Evolutionary conservation across 148 eudicot species (phyloP).

Genomic region (Rhododendron kiyosumense): DNA sequence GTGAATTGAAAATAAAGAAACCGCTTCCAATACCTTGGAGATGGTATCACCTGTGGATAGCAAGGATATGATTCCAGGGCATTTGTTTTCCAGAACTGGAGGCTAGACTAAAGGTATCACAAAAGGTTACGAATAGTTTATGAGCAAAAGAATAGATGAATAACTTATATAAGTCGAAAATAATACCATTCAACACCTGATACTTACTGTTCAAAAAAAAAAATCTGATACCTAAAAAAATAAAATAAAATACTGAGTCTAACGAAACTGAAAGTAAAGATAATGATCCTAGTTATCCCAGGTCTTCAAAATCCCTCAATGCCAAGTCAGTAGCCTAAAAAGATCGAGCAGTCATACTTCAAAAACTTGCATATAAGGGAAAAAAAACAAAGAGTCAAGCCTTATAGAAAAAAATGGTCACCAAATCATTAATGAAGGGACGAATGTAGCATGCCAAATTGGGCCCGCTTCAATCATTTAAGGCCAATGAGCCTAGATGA

Average conservation of each 20-base stretch:
- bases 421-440: neutral
- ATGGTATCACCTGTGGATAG: neutral
- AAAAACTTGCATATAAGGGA: neutral
- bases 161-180: neutral
- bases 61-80: neutral
- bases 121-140: too few relatives aligned
- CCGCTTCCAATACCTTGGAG: neutral
- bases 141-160: neutral
- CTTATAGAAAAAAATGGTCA: neutral
- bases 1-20: neutral
- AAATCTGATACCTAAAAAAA: neutral
- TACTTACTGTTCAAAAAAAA: too few relatives aligned
- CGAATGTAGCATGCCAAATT: neutral
- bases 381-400: neutral
- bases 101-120: neutral
- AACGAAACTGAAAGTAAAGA: neutral
- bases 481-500: constrained; percentile 22
- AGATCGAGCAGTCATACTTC: neutral
- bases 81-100: neutral
- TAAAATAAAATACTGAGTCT: neutral
- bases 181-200: neutral
- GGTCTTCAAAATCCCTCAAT: neutral
- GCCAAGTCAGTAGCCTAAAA: constrained; percentile 12
- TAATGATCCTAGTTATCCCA: neutral
- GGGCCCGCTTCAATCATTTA: constrained; percentile 9